A percentile compares a stretch with the other conserved stretches of the same genome.
Evolutionary conservation across 768 basidiomycete species (phyloP).

Genomic region (Boletales sp.): DNA sequence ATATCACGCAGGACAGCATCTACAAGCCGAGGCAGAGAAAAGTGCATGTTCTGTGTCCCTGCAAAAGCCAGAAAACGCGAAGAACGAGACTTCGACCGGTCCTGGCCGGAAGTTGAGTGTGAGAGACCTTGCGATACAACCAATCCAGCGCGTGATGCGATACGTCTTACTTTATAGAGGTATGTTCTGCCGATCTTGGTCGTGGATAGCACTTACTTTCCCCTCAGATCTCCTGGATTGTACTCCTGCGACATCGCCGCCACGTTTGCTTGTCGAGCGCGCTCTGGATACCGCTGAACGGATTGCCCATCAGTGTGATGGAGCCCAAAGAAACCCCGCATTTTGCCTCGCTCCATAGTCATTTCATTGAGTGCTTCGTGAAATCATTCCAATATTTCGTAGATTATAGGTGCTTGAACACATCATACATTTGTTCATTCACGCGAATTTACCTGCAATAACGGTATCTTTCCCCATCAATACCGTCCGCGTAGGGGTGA

Average conservation of each 20-base stretch:
- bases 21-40: constrained; percentile 1
- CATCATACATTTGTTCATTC: neutral
- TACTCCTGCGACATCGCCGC: constrained; percentile 46
- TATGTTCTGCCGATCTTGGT: constrained; percentile 23
- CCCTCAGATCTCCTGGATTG: constrained; percentile 47
- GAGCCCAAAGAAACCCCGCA: constrained; percentile 52
- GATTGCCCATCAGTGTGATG: constrained; percentile 61
- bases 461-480: constrained; percentile 33
- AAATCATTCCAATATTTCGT: constrained; percentile 3
- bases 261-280: constrained; percentile 50
- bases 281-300: constrained; percentile 54
- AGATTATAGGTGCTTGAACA: neutral
- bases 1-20: neutral
- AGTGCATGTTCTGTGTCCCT: neutral
- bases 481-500: constrained; percentile 27
- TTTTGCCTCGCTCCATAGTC: constrained; percentile 31
- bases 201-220: neutral
- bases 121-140: constrained; percentile 60
- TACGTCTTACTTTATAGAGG: constrained; percentile 62
- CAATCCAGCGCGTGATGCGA: constrained; percentile 60
- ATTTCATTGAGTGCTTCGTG: neutral
- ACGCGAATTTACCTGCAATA: constrained; percentile 25
- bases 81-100: neutral
- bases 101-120: constrained; percentile 31
- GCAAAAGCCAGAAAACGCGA: neutral